A percentile compares a stretch with the other conserved stretches of the same genome.
Evolutionary conservation across 306 rosid species (phyloP).

Genomic region (Glycine latifolia): DNA sequence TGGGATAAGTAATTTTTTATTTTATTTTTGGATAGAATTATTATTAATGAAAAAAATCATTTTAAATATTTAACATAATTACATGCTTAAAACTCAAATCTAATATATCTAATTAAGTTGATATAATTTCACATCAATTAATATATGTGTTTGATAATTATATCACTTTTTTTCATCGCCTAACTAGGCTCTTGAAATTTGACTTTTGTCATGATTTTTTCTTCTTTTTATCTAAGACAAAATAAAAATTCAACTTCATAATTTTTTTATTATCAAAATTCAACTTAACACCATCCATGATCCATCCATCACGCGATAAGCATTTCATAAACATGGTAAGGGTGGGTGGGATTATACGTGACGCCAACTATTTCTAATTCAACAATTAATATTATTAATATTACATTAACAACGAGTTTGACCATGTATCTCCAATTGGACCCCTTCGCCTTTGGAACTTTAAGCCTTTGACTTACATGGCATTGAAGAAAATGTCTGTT

Average conservation of each 20-base stretch:
- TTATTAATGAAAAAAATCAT: too few species aligned
- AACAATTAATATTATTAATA: conserved; percentile 10
- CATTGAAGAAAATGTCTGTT: background rate
- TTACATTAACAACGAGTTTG: conserved; percentile 4
- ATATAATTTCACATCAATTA: too few species aligned
- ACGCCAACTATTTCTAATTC: conserved; percentile 22
- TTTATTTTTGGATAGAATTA: too few species aligned
- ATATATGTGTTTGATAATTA: too few species aligned
- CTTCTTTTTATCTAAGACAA: background rate
- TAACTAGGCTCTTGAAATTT: too few species aligned
- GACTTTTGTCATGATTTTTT: background rate
- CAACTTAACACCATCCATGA: conserved; percentile 12
- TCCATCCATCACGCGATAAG: conserved; percentile 3
- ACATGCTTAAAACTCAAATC: too few species aligned
- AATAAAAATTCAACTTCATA: too few species aligned
- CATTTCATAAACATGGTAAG: background rate
- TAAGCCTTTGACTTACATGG: conserved; percentile 24
- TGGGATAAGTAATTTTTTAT: too few species aligned
- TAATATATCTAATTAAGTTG: too few species aligned
- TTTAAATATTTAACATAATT: too few species aligned
- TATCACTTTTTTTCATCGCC: too few species aligned
- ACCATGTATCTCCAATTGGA: background rate
- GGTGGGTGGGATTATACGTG: conserved; percentile 37
- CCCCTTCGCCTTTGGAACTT: background rate
- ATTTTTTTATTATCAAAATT: background rate